phyloP scores from a whole-genome alignment of 345 rosid genomes.

The Lumnitzera littorea region DNA sequence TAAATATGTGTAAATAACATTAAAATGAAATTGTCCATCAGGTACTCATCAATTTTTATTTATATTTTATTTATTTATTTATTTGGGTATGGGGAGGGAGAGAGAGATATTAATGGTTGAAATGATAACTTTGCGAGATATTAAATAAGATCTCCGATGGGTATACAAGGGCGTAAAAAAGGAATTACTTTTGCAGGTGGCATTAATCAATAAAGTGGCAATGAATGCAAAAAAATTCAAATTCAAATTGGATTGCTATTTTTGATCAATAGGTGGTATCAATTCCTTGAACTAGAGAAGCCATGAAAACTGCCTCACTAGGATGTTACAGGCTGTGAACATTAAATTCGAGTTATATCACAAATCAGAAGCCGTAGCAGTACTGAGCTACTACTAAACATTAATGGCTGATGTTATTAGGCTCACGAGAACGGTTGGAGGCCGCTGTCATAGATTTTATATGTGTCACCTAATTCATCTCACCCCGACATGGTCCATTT shows the following conservation, averaged over 20 bases:
- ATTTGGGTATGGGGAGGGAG: too few relatives aligned
- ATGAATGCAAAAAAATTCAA: background rate
- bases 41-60: too few relatives aligned
- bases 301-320: slow-evolving; percentile 1
- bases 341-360: slow-evolving; percentile 9
- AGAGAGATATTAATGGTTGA: too few relatives aligned
- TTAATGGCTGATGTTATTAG: slow-evolving; percentile 17
- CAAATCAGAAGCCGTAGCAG: background rate
- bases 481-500: too few relatives aligned
- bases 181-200: background rate
- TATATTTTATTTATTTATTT: too few relatives aligned
- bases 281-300: slow-evolving; percentile 5
- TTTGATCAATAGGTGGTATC: background rate
- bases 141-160: background rate
- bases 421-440: slow-evolving; percentile 12
- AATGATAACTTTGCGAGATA: too few relatives aligned
- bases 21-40: too few relatives aligned
- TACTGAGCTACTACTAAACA: slow-evolving; percentile 7
- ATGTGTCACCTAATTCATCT: too few relatives aligned
- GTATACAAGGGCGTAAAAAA: background rate
- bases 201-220: background rate
- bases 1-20: too few relatives aligned
- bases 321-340: slow-evolving; percentile 15
- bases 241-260: slow-evolving; percentile 12
- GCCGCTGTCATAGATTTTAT: too few relatives aligned